phyloP scores from a whole-genome alignment of 495 filamentous ascomycete genomes.

The Pyrenula massariospora region DNA sequence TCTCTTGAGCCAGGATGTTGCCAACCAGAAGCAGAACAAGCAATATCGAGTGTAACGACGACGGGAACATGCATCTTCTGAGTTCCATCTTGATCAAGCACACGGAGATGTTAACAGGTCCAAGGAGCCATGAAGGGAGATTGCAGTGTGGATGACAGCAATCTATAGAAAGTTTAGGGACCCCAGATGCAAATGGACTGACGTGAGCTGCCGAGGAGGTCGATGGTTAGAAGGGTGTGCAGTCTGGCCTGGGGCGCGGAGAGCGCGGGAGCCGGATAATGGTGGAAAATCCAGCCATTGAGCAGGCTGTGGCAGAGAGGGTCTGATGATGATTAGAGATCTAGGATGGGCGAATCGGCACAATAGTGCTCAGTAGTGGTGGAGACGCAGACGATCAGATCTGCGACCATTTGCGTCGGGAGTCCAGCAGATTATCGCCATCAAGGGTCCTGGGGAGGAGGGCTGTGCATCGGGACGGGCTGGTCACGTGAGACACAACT shows the following conservation, averaged over 20 bases:
- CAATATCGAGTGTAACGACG: not conserved
- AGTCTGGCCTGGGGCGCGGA: not conserved
- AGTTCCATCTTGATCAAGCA: not conserved
- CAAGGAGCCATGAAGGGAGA: not conserved
- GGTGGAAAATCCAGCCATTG: not conserved
- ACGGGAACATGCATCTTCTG: not conserved
- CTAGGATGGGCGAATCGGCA: not conserved
- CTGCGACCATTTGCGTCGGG: no score
- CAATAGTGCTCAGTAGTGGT: not conserved
- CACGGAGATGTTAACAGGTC: not conserved
- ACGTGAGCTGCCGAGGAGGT: not conserved
- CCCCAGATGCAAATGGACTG: not conserved
- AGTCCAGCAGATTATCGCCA: no score
- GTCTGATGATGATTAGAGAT: not conserved
- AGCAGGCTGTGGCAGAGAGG: not conserved
- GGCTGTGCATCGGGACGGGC: no score
- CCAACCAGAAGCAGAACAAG: not conserved
- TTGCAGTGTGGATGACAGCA: not conserved
- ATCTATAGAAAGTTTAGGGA: not conserved
- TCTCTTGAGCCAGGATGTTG: not conserved
- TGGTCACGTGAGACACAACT: no score
- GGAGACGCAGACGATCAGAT: not conserved
- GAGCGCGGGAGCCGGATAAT: not conserved
- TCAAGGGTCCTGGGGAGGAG: no score
- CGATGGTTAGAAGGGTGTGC: not conserved